Evolutionary conservation across 768 basidiomycete species (phyloP), one percentile per base, ranked within the genome.

Genomic region (Boletus patriciae): DNA sequence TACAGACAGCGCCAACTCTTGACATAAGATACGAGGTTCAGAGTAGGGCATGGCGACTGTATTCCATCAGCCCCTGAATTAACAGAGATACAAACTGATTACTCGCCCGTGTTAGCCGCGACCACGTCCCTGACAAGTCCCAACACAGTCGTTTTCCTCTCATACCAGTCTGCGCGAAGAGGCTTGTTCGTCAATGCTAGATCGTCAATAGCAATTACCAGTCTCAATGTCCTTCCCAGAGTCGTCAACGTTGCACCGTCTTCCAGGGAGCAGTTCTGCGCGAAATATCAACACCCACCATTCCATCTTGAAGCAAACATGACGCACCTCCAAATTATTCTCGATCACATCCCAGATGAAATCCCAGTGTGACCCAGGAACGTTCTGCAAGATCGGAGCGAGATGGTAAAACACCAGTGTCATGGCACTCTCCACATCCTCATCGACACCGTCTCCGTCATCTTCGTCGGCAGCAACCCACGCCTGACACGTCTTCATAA

Each of bases 281-380:
- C n/a, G 19, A 15, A 2, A 44, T 9, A n/a, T 66, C 42, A 60
- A 7, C 34, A n/a, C n/a, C 36, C 6, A 10, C 1, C 19, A 49
- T 53, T 27, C 33, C 31, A 15, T 18, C 25, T 9, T 2, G 49
- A 25, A 27, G 18, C 7, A 53, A 36, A 29, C 7, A 16, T 25
- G 16, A 64, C 80, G 43, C 54, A 93, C 93, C 82, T 98, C 95
- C 3, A 98, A 77, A 64, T 90, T 92, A 56, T 79, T 89, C 70
- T 96, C 94, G 13, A 96, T 67, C 16, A 98, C 71, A 67, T 98
- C 94, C 69, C 92, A 95, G 6, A 94, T 84, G 34, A 94, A 82
- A 47, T 92, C 90, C 97, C 97, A 99, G 71, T 98, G 97, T 1
- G 81, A 76, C 0, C 96, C 97, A 15, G 84, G 77, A 2, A 96